These are phyloP conservation scores for Macrophomina phaseolina DNA, from an alignment of 2,329 filamentous ascomycete genomes.

Conservation along the genomic window DNA sequence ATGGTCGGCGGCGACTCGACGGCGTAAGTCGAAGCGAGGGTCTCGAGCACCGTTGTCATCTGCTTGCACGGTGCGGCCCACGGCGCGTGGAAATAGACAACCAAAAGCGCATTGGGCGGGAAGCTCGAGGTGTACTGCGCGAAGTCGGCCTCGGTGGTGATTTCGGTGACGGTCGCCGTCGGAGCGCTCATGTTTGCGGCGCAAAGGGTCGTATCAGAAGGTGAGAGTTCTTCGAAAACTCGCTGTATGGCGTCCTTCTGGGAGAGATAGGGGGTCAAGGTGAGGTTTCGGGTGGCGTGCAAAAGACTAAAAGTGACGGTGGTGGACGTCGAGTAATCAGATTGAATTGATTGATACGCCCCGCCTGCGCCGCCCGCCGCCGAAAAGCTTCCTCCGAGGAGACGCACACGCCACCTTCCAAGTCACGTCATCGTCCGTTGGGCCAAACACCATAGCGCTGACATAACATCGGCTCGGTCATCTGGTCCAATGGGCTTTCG, in stretches of 20 bases:
- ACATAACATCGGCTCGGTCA: not conserved
- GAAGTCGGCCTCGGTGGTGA: slow-evolving; percentile 77
- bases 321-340: slow-evolving; percentile 16
- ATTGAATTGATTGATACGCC: slow-evolving; percentile 22
- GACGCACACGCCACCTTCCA: slow-evolving; percentile 10
- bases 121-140: slow-evolving; percentile 62
- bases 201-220: not conserved
- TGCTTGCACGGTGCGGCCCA: slow-evolving; percentile 97
- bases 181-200: slow-evolving; percentile 19
- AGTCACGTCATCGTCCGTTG: slow-evolving; percentile 17
- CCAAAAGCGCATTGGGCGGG: slow-evolving; percentile 72
- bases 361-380: slow-evolving; percentile 5
- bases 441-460: slow-evolving; percentile 4
- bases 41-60: slow-evolving; percentile 85
- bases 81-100: slow-evolving; percentile 94
- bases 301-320: slow-evolving; percentile 13
- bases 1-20: slow-evolving; percentile 69
- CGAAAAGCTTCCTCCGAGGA: slow-evolving; percentile 21
- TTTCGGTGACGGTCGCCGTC: slow-evolving; percentile 69
- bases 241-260: not conserved
- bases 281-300: slow-evolving; percentile 8
- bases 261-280: not conserved
- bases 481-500: not conserved
- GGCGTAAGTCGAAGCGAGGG: slow-evolving; percentile 86
- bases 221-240: too few relatives aligned